Conservation (phyloP, 805 yeast genomes). For the Sugiyamaella floridensis region DNA sequence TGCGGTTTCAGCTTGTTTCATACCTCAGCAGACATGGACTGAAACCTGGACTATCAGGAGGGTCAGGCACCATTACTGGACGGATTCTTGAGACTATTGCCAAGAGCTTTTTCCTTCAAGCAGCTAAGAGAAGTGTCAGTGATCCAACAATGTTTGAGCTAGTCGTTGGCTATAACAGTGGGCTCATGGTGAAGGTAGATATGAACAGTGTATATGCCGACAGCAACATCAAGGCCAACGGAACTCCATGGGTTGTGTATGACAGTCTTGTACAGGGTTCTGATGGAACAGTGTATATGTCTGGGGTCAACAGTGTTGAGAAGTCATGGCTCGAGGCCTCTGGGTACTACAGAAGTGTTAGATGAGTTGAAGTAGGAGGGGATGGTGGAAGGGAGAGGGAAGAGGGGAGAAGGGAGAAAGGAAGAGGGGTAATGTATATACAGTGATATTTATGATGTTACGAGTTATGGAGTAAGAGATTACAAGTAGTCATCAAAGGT, state of each 20-base stretch:
- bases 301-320: slow-evolving; percentile 6
- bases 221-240: not conserved
- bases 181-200: not conserved
- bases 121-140: slow-evolving; percentile 11
- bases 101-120: slow-evolving; percentile 12
- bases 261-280: slow-evolving; percentile 6
- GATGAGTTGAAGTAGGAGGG: not conserved
- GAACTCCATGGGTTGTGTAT: slow-evolving; percentile 14
- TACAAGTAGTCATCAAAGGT: too few relatives aligned
- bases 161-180: not conserved
- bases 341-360: slow-evolving; percentile 4
- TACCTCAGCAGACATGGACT: not conserved
- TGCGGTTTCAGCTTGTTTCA: not conserved
- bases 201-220: slow-evolving; percentile 4
- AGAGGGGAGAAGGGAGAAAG: not conserved
- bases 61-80: not conserved
- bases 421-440: not conserved
- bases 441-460: too few relatives aligned
- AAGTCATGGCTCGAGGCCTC: not conserved
- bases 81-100: slow-evolving; percentile 10
- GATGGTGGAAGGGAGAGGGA: not conserved
- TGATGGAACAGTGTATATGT: slow-evolving; percentile 11
- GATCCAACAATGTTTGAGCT: not conserved
- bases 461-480: too few relatives aligned
- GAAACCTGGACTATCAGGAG: not conserved